A percentile compares a stretch with the other conserved stretches of the same genome.
phyloP scores from a whole-genome alignment of 1,284 basidiomycete species.

The Inonotus obliquus region DNA sequence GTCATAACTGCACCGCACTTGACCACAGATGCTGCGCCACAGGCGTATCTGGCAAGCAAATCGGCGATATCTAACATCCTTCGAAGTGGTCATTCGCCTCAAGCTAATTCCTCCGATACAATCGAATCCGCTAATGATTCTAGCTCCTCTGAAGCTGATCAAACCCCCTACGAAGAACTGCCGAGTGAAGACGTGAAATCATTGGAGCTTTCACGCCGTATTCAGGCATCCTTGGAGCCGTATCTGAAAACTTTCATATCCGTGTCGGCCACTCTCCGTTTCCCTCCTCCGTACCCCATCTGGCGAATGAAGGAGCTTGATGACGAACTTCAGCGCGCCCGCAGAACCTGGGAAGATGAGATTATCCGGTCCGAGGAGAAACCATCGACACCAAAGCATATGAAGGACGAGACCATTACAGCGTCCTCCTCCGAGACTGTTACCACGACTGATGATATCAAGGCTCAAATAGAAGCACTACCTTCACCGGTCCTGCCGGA shows the following conservation, averaged over 20 bases:
- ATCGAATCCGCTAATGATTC: background rate
- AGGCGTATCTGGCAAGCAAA: conserved; percentile 7
- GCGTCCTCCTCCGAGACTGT: conserved; percentile 20
- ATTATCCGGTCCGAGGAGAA: conserved; percentile 76
- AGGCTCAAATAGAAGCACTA: conserved; percentile 67
- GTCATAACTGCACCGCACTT: conserved; percentile 76
- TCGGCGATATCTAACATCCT: background rate
- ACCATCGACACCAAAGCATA: conserved; percentile 33
- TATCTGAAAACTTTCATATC: conserved; percentile 86
- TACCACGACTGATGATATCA: conserved; percentile 43
- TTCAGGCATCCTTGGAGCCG: conserved; percentile 75
- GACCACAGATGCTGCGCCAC: conserved; percentile 59
- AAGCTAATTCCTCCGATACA: background rate
- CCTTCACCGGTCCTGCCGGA: conserved; percentile 44
- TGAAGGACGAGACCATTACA: conserved; percentile 42
- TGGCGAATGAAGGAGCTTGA: conserved; percentile 85
- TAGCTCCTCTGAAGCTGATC: background rate
- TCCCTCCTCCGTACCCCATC: conserved; percentile 86
- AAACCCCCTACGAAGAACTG: conserved; percentile 45
- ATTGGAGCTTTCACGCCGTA: conserved; percentile 60
- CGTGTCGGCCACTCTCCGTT: conserved; percentile 84
- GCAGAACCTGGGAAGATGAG: conserved; percentile 79
- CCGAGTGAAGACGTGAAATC: conserved; percentile 67
- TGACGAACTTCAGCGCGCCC: conserved; percentile 60
- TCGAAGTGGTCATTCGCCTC: background rate